Conservation (phyloP, 805 yeast genomes). For the Metschnikowia drakensbergensis region DNA sequence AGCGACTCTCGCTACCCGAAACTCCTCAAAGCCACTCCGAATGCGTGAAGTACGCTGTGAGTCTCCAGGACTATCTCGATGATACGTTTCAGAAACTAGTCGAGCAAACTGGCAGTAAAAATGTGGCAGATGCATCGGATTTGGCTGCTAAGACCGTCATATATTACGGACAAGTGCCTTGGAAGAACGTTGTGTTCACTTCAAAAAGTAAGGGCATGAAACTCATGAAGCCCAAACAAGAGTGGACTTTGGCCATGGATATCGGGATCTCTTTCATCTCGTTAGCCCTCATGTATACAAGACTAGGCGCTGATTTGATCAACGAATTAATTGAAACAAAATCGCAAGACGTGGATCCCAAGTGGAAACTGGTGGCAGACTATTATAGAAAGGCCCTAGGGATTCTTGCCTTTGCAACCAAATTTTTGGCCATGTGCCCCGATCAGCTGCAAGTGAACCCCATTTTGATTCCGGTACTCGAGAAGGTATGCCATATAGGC, state of each 20-base stretch:
- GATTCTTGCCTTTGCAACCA: constrained; percentile 23
- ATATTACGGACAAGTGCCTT: background rate
- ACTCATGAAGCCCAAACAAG: background rate
- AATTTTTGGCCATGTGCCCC: constrained; percentile 1
- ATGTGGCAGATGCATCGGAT: background rate
- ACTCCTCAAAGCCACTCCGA: background rate
- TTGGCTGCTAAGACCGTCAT: background rate
- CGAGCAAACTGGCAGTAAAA: background rate
- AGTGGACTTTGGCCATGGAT: constrained; percentile 34
- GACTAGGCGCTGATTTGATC: constrained; percentile 34
- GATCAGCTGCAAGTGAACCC: constrained; percentile 4
- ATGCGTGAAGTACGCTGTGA: constrained; percentile 21
- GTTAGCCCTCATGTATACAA: constrained; percentile 26
- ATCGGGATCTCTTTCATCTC: constrained; percentile 25
- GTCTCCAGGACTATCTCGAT: constrained; percentile 35
- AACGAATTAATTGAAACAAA: constrained; percentile 33
- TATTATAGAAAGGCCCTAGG: constrained; percentile 33
- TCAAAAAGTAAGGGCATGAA: background rate
- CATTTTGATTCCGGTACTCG: constrained; percentile 10
- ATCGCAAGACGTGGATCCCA: constrained; percentile 19
- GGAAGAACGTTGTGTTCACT: background rate
- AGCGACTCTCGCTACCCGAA: background rate
- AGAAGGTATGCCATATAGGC: constrained; percentile 26
- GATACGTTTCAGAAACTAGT: constrained; percentile 18
- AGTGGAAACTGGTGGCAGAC: constrained; percentile 36